These are phyloP conservation scores for Pseudogymnoascus pannorum DNA, from an alignment of 2,329 filamentous ascomycete genomes.

Conservation along the genomic window DNA sequence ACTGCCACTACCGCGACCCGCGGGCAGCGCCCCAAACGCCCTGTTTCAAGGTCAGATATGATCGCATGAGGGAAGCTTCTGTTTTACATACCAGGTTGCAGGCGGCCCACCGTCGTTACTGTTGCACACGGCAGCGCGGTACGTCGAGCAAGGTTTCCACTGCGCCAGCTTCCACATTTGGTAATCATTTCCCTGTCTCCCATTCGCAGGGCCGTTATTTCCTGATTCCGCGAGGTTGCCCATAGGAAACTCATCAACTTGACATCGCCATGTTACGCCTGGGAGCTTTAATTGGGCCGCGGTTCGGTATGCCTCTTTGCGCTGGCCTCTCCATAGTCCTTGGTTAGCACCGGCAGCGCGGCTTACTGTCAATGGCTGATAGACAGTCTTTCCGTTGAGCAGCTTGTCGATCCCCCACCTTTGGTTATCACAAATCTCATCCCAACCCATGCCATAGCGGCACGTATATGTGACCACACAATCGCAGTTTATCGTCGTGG, in stretches of 20 bases:
- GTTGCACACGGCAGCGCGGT: neutral
- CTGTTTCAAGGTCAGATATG: neutral
- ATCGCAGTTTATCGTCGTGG: constrained; percentile 9
- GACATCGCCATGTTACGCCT: constrained; percentile 5
- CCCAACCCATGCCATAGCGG: constrained; percentile 16
- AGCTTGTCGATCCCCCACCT: constrained; percentile 17
- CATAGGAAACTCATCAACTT: constrained; percentile 15
- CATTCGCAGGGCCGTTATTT: constrained; percentile 14
- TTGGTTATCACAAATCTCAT: constrained; percentile 20
- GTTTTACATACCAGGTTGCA: neutral
- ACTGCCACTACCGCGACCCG: neutral
- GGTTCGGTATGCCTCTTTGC: constrained; percentile 8
- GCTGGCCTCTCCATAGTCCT: constrained; percentile 1
- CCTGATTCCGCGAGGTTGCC: constrained; percentile 9
- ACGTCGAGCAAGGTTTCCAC: constrained; percentile 10
- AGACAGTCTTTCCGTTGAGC: constrained; percentile 10
- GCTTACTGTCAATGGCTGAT: neutral
- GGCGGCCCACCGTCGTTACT: neutral
- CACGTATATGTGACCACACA: constrained; percentile 19
- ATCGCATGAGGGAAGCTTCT: neutral
- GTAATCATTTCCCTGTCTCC: constrained; percentile 15
- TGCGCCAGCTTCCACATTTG: constrained; percentile 3
- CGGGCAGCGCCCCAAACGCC: constrained; percentile 5
- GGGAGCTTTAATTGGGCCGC: neutral
- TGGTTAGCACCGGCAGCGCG: neutral